phyloP scores from a whole-genome alignment of 257 asterid genomes.

The Paraleonurus japonicus region DNA sequence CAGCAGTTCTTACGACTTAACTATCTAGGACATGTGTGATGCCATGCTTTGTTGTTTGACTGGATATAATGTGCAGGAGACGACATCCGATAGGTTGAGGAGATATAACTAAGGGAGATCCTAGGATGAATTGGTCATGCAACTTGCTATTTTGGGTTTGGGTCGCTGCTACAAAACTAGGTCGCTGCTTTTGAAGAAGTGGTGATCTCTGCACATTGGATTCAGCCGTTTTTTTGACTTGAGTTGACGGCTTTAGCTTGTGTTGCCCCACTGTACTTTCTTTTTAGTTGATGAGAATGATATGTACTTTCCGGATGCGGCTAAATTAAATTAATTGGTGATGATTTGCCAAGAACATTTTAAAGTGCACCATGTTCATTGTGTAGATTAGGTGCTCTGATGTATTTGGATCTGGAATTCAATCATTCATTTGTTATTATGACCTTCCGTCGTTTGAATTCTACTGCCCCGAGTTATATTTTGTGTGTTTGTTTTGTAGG shows the following conservation, averaged over 20 bases:
- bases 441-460: not conserved
- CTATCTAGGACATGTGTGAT: not conserved
- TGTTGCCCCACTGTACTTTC: slow-evolving; percentile 8
- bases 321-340: not conserved
- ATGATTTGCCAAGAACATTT: not conserved
- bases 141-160: slow-evolving; percentile 22
- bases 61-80: slow-evolving; percentile 31
- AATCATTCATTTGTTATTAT: slow-evolving; percentile 20
- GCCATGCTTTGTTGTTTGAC: slow-evolving; percentile 6
- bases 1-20: not conserved
- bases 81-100: slow-evolving; percentile 46
- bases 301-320: slow-evolving; percentile 24
- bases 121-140: slow-evolving; percentile 21
- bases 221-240: slow-evolving; percentile 17
- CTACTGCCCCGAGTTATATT: no score
- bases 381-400: slow-evolving; percentile 17
- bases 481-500: no score
- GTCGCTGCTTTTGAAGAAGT: slow-evolving; percentile 14
- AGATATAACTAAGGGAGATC: slow-evolving; percentile 20
- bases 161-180: not conserved
- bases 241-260: slow-evolving; percentile 18
- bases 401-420: slow-evolving; percentile 12
- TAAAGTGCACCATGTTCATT: not conserved
- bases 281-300: slow-evolving; percentile 24
- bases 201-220: not conserved